These are phyloP conservation scores for Schizochytrium sp. DNA, from an alignment of 108 stramenopile species.

Conservation along the genomic window DNA sequence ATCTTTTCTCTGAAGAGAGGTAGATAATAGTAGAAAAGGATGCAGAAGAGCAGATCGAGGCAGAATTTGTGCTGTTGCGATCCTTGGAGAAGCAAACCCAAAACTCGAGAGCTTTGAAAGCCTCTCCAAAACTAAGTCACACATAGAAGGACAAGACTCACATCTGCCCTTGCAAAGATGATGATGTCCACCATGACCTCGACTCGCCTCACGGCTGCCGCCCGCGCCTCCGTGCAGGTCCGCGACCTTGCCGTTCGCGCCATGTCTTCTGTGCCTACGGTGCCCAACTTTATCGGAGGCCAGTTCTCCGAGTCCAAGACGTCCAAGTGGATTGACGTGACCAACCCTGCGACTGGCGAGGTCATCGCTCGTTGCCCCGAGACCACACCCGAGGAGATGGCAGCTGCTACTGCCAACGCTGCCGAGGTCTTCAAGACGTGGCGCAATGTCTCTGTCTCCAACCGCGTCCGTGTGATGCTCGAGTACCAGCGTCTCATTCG, in stretches of 20 bases:
- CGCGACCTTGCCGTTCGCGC: neutral
- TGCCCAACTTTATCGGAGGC: slow-evolving; percentile 76
- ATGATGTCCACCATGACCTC: neutral
- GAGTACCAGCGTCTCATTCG: slow-evolving; percentile 87
- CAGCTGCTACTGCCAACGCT: slow-evolving; percentile 82
- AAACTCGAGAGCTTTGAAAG: too few species aligned
- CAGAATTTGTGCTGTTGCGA: too few species aligned
- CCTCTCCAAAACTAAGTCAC: too few species aligned
- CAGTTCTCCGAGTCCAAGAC: slow-evolving; percentile 68
- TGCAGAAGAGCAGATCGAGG: too few species aligned
- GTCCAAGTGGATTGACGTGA: slow-evolving; percentile 72
- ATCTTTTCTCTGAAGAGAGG: too few species aligned
- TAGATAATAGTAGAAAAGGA: too few species aligned
- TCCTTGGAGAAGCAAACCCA: too few species aligned
- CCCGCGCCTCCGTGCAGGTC: neutral
- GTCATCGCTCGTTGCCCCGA: slow-evolving; percentile 66
- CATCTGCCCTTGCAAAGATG: neutral
- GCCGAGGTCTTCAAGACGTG: slow-evolving; percentile 83
- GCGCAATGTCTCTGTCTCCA: slow-evolving; percentile 71
- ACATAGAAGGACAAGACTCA: too few species aligned
- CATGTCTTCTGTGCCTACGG: slow-evolving; percentile 61
- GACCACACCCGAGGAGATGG: slow-evolving; percentile 80
- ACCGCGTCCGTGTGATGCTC: slow-evolving; percentile 90
- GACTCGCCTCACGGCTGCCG: neutral
- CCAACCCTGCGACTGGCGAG: slow-evolving; percentile 69